Evolutionary conservation across 768 basidiomycete species (phyloP).

Genomic region (Lanmaoa rubissima): DNA sequence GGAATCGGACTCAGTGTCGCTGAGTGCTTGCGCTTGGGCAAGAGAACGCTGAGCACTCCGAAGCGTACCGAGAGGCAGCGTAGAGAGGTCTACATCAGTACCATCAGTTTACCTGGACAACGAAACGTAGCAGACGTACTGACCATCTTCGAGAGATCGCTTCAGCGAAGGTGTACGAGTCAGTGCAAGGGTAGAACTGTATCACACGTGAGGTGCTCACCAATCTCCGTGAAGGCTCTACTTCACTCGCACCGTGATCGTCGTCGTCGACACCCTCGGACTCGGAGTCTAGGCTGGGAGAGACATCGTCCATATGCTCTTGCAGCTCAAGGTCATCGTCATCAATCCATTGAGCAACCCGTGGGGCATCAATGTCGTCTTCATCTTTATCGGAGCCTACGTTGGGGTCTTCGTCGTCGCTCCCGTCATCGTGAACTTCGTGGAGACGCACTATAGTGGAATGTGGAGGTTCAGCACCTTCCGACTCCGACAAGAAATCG

Average conservation of each 20-base stretch:
- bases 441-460: neutral
- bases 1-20: constrained; percentile 39
- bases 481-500: constrained; percentile 16
- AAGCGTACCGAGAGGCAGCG: constrained; percentile 62
- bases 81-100: constrained; percentile 47
- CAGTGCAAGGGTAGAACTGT: neutral
- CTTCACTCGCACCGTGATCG: neutral
- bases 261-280: constrained; percentile 12
- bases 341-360: constrained; percentile 62
- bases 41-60: constrained; percentile 63
- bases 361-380: constrained; percentile 42
- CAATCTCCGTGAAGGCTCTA: constrained; percentile 14
- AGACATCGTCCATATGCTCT: constrained; percentile 9
- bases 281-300: constrained; percentile 12
- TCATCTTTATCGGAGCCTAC: constrained; percentile 9
- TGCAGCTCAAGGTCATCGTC: constrained; percentile 39
- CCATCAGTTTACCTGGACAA: constrained; percentile 6
- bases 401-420: constrained; percentile 30
- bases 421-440: constrained; percentile 23
- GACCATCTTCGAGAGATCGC: constrained; percentile 32
- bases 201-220: constrained; percentile 4
- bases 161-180: constrained; percentile 1
- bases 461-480: neutral
- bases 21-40: constrained; percentile 38
- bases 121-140: neutral